Evolutionary conservation across 2,329 filamentous ascomycete species (phyloP).

Genomic region (Corynespora cassiicola): DNA sequence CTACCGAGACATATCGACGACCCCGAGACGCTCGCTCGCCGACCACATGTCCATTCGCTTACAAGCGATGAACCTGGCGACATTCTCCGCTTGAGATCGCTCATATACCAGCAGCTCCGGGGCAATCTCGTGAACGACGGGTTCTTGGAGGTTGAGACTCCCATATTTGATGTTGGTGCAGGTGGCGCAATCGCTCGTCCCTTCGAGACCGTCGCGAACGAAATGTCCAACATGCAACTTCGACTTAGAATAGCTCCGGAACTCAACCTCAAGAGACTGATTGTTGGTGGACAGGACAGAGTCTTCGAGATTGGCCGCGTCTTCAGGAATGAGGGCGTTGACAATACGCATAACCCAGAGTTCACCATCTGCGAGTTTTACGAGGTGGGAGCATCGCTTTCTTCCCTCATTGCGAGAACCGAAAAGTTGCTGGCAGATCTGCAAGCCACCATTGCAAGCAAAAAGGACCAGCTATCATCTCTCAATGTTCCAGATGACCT

Average conservation of each 20-base stretch:
- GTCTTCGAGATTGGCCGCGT: constrained; percentile 93
- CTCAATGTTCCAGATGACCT: constrained; percentile 52
- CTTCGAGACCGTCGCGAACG: constrained; percentile 80
- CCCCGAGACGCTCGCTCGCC: constrained; percentile 73
- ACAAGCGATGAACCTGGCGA: constrained; percentile 73
- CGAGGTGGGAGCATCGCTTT: constrained; percentile 79
- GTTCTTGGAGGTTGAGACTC: constrained; percentile 90
- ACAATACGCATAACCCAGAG: constrained; percentile 87
- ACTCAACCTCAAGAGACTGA: constrained; percentile 89
- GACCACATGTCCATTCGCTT: constrained; percentile 86
- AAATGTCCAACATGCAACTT: constrained; percentile 74
- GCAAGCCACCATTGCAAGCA: constrained; percentile 44
- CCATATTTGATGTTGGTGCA: constrained; percentile 80
- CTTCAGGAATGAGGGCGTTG: constrained; percentile 86
- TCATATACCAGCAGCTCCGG: constrained; percentile 76
- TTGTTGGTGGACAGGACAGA: constrained; percentile 85
- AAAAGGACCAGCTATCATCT: constrained; percentile 34
- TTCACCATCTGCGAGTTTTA: constrained; percentile 99
- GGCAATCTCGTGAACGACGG: constrained; percentile 72
- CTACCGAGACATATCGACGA: constrained; percentile 75
- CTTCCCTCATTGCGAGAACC: constrained; percentile 77
- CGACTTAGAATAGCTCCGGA: constrained; percentile 90
- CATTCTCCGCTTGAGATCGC: constrained; percentile 74
- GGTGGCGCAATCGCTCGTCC: constrained; percentile 89
- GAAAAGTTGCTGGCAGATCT: constrained; percentile 68